These are phyloP conservation scores for Pseudozyma sp. DNA, from an alignment of 1,284 basidiomycete species.

Conservation along the genomic window DNA sequence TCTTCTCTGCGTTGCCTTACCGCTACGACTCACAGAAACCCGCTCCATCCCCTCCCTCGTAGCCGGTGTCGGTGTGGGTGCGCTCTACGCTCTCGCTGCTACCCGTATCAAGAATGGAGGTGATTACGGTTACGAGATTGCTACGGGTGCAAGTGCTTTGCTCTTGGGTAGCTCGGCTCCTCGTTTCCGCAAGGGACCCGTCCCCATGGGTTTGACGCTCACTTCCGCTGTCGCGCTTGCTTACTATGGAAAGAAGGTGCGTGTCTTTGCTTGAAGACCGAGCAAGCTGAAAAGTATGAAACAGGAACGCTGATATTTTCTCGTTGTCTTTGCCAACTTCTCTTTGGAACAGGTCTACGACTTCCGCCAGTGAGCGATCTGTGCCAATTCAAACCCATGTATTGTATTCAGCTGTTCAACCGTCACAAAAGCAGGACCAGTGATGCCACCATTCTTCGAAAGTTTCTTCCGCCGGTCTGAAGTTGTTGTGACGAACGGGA, in stretches of 20 bases:
- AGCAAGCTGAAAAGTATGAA: too few species aligned
- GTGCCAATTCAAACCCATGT: not conserved
- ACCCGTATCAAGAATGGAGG: constrained; percentile 76
- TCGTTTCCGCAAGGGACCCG: constrained; percentile 79
- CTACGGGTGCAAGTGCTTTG: constrained; percentile 79
- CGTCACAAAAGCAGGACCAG: not conserved
- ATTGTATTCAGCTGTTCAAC: not conserved
- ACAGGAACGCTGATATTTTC: not conserved
- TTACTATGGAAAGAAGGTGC: constrained; percentile 77
- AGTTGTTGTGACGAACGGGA: too few species aligned
- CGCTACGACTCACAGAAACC: constrained; percentile 8
- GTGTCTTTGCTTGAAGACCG: too few species aligned
- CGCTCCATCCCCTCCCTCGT: constrained; percentile 76
- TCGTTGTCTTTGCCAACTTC: not conserved
- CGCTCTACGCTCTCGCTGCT: constrained; percentile 70
- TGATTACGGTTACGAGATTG: constrained; percentile 77
- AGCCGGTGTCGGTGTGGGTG: constrained; percentile 82
- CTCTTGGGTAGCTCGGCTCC: constrained; percentile 83
- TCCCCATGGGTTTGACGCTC: constrained; percentile 77
- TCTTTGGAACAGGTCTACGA: constrained; percentile 45
- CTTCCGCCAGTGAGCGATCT: constrained; percentile 39
- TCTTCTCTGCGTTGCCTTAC: not conserved
- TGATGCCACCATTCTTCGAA: constrained; percentile 1
- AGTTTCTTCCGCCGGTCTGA: not conserved
- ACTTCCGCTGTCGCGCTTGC: constrained; percentile 75